Evolutionary conservation across 805 yeast genomes (phyloP), one percentile per base, ranked within the genome.

Genomic region (Metschnikowia chrysomelidarum): DNA sequence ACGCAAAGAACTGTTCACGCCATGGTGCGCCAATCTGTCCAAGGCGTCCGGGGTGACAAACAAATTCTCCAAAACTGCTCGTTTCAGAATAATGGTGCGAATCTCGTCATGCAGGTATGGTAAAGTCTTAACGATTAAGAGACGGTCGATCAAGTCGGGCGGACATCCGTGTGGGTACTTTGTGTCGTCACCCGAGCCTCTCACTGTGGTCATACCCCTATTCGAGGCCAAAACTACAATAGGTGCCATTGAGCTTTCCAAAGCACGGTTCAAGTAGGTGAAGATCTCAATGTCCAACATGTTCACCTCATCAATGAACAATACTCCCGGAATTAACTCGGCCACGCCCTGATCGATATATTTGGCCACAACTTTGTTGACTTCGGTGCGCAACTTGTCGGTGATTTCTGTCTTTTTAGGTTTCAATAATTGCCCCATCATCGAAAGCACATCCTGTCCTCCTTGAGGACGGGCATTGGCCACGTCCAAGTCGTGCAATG

Each of bases 321-420:
- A 70, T 16, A 93, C 99, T 53, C 99, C 99, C 2, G 99, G 99
- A 40, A 93, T 86, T 31, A 93, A 74, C 64, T 91, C 98, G 9
- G 99, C 99, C 35, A 91, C 86, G 42, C 98, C 98, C 67, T 93
- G 97, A 62, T 91, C 96, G 41, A 91, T 91, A 70, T 94, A 93
- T 62, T 88, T 88, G 51, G 87, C 82, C 23, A 91, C 98, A 29
- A 93, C 96, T 66, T 87, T 88, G 66, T 94, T 87, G 46, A 93
- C 96, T 66, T 93, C 98, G 32, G 75, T 70, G 57, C 98, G 78
- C 59, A 93, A 76, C 62, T 93, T 94, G 52, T 94, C 98, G 19
- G 98, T 93, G 58, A 88, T 88, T 64, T 87, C 96, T 7, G 98
- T 93, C 69, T 93, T 93, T 53, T 84, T 83, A 36, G 98, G 98